Conservation (phyloP, 106 monocot species). For the Platanthera guangdongensis region DNA sequence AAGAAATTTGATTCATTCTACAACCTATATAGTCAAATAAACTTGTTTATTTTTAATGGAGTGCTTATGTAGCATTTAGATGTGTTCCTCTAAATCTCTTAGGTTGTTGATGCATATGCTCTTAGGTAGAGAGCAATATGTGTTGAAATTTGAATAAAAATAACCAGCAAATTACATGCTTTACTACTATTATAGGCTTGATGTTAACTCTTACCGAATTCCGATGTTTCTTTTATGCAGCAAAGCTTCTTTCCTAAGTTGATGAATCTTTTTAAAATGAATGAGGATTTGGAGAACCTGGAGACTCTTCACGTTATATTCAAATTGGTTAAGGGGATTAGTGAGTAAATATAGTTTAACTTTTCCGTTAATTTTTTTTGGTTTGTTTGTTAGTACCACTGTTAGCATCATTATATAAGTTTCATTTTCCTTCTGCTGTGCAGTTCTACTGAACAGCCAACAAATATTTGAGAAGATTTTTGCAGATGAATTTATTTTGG, state of each 20-base stretch:
- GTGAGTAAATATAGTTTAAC: constrained; percentile 40
- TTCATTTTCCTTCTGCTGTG: not conserved
- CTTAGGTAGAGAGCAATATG: not conserved
- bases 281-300: constrained; percentile 66
- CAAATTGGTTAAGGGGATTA: constrained; percentile 75
- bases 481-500: constrained; percentile 74
- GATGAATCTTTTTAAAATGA: constrained; percentile 64
- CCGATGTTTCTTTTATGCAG: constrained; percentile 30
- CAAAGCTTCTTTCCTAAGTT: constrained; percentile 76
- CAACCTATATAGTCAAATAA: not conserved
- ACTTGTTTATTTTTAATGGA: not conserved
- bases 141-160: not conserved
- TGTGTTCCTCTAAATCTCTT: not conserved
- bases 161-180: not conserved
- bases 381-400: not conserved
- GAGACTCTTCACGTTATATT: constrained; percentile 79
- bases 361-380: not conserved
- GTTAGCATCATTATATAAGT: not conserved
- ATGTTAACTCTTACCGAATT: not conserved
- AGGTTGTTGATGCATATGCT: not conserved
- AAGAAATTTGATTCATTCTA: not conserved
- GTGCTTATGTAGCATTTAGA: not conserved
- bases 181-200: not conserved
- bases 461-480: constrained; percentile 85
- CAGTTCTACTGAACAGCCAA: constrained; percentile 75